These are phyloP conservation scores for Pascua sp. DNA, from an alignment of 1,284 basidiomycete species.

Conservation along the genomic window DNA sequence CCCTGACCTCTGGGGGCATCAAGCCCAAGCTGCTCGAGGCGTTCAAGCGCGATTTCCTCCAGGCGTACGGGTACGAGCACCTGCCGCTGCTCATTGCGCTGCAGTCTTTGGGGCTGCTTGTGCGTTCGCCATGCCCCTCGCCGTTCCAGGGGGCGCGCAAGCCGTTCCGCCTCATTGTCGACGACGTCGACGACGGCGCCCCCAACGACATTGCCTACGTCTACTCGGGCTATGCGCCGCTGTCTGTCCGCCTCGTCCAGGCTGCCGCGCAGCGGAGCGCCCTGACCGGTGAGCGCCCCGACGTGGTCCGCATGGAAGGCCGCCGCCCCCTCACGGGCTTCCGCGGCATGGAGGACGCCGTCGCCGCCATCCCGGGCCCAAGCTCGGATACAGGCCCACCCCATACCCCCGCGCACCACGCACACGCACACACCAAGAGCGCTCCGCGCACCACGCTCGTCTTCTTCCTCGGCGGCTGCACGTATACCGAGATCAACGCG, in stretches of 20 bases:
- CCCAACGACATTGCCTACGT: constrained; percentile 94
- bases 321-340: constrained; percentile 75
- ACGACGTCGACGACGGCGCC: constrained; percentile 65
- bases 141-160: constrained; percentile 73
- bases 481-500: constrained; percentile 93
- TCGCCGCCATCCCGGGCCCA: constrained; percentile 75
- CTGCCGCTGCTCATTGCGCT: constrained; percentile 81
- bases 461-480: constrained; percentile 98
- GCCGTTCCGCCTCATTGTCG: constrained; percentile 83
- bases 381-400: constrained; percentile 67
- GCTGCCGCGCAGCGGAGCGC: constrained; percentile 86
- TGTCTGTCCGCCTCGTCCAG: constrained; percentile 86
- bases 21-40: constrained; percentile 82
- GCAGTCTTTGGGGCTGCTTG: constrained; percentile 64
- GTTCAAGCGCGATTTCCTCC: constrained; percentile 86
- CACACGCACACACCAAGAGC: background rate
- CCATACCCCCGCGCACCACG: background rate
- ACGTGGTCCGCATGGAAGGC: constrained; percentile 24
- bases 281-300: constrained; percentile 56
- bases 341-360: constrained; percentile 91
- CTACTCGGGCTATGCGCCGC: constrained; percentile 95
- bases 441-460: constrained; percentile 70
- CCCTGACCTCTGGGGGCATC: constrained; percentile 77
- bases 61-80: constrained; percentile 90
- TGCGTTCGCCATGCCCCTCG: constrained; percentile 41